phyloP scores from a whole-genome alignment of 2,329 filamentous ascomycete genomes.

The Paecilomyces sp. region DNA sequence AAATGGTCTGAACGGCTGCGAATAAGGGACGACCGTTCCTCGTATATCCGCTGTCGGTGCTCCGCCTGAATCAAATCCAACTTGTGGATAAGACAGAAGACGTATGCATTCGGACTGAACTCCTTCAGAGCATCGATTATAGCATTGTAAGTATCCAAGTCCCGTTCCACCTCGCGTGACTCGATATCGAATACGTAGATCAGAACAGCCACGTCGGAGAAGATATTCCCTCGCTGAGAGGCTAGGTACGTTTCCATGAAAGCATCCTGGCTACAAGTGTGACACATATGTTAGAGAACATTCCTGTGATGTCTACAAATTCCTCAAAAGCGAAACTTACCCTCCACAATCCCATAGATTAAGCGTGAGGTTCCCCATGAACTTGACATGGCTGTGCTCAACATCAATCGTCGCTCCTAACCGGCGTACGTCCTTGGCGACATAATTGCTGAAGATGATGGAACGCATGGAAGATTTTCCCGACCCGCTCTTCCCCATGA shows the following conservation, averaged over 20 bases:
- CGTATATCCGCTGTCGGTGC: constrained; percentile 73
- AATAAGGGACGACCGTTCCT: constrained; percentile 72
- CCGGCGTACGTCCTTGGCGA: constrained; percentile 87
- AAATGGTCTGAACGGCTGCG: constrained; percentile 66
- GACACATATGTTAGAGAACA: background rate
- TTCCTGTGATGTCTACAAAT: background rate
- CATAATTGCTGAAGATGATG: constrained; percentile 99
- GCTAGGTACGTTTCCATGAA: constrained; percentile 99
- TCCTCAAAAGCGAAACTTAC: constrained; percentile 36
- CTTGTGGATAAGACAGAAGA: constrained; percentile 97
- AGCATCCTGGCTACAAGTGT: constrained; percentile 71
- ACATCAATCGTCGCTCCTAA: constrained; percentile 96
- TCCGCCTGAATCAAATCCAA: constrained; percentile 89
- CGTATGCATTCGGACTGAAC: constrained; percentile 70
- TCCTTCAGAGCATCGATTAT: constrained; percentile 85
- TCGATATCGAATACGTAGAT: constrained; percentile 99
- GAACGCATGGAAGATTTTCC: constrained; percentile 98
- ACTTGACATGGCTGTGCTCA: constrained; percentile 96
- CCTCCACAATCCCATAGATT: constrained; percentile 99
- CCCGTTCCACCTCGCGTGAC: constrained; percentile 85
- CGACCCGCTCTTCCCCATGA: constrained; percentile 94
- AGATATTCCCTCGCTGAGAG: constrained; percentile 91
- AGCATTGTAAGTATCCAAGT: constrained; percentile 84
- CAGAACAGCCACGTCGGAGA: constrained; percentile 89
- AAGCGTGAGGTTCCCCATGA: constrained; percentile 92